Conservation (phyloP, 2,329 filamentous ascomycete genomes). For the Helicocarpus griseus region DNA sequence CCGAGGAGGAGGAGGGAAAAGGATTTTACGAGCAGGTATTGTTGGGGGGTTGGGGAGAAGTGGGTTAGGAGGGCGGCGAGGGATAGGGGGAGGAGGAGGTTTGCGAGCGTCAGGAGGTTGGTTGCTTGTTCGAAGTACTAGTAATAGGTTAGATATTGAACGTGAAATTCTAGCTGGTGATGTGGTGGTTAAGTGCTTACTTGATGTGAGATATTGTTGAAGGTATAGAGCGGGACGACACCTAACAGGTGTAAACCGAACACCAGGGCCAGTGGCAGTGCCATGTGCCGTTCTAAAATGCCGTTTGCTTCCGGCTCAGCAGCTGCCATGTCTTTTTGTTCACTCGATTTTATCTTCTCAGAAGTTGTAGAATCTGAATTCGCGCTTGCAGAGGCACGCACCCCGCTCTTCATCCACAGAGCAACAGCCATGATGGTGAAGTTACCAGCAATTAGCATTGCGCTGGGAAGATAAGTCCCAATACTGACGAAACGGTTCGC, state of each 20-base stretch:
- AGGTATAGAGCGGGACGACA: constrained; percentile 71
- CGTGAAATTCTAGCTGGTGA: not conserved
- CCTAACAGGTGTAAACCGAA: constrained; percentile 65
- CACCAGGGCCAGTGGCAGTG: constrained; percentile 58
- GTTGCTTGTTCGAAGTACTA: constrained; percentile 55
- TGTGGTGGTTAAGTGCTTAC: constrained; percentile 41
- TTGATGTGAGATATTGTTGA: constrained; percentile 60
- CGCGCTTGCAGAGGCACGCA: constrained; percentile 4
- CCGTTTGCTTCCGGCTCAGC: constrained; percentile 14
- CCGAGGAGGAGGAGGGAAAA: constrained; percentile 89
- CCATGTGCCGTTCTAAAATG: constrained; percentile 31
- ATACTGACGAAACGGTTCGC: constrained; percentile 93
- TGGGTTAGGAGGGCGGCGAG: constrained; percentile 47
- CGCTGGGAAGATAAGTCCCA: constrained; percentile 89
- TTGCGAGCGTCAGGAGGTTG: constrained; percentile 46
- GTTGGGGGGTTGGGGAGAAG: constrained; percentile 51
- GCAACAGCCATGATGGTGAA: constrained; percentile 93
- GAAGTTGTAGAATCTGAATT: constrained; percentile 17
- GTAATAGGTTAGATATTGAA: constrained; percentile 12
- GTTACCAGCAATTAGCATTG: constrained; percentile 91
- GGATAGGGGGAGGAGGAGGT: constrained; percentile 46
- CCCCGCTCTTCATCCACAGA: constrained; percentile 83
- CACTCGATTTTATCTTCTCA: constrained; percentile 23
- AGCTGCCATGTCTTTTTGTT: constrained; percentile 12
- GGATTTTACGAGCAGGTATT: constrained; percentile 71